Percentiles rank a stretch among this genome's conserved stretches.
Conservation (phyloP, 2,329 filamentous ascomycete species). For the Ophiostoma novo-ulmi region DNA sequence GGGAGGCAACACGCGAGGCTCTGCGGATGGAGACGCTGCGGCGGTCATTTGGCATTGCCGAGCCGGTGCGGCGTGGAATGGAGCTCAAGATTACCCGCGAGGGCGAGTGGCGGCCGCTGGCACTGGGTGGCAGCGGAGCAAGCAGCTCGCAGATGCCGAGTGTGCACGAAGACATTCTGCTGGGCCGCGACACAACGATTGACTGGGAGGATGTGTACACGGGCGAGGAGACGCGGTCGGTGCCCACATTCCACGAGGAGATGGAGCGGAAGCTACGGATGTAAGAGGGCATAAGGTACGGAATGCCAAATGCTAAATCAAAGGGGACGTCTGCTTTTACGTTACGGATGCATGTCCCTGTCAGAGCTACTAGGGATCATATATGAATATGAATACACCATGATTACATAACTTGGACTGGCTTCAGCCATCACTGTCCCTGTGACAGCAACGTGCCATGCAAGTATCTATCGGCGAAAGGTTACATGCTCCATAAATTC, state of each 20-base stretch:
- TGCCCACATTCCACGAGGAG: constrained; percentile 78
- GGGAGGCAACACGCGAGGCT: constrained; percentile 82
- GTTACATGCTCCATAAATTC: background rate
- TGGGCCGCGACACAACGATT: constrained; percentile 69
- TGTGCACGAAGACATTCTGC: constrained; percentile 85
- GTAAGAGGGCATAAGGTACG: constrained; percentile 27
- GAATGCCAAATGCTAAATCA: background rate
- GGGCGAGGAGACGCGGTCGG: constrained; percentile 67
- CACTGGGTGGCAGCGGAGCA: constrained; percentile 54
- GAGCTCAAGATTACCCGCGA: constrained; percentile 82
- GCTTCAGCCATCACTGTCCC: background rate
- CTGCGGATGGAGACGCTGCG: constrained; percentile 85
- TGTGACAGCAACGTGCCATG: too few species aligned
- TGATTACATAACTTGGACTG: background rate
- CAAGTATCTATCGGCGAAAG: background rate
- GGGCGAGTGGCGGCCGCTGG: constrained; percentile 73
- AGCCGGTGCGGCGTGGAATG: constrained; percentile 90
- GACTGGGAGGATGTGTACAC: constrained; percentile 92
- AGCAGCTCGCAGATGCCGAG: constrained; percentile 41
- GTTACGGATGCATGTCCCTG: constrained; percentile 6
- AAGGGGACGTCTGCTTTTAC: constrained; percentile 13
- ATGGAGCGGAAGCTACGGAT: constrained; percentile 91
- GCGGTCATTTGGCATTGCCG: constrained; percentile 83
- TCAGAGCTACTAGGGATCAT: background rate
- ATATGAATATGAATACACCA: constrained; percentile 1